Evolutionary conservation across 1,284 basidiomycete species (phyloP).

Genomic region (Boletus hoseneyae): DNA sequence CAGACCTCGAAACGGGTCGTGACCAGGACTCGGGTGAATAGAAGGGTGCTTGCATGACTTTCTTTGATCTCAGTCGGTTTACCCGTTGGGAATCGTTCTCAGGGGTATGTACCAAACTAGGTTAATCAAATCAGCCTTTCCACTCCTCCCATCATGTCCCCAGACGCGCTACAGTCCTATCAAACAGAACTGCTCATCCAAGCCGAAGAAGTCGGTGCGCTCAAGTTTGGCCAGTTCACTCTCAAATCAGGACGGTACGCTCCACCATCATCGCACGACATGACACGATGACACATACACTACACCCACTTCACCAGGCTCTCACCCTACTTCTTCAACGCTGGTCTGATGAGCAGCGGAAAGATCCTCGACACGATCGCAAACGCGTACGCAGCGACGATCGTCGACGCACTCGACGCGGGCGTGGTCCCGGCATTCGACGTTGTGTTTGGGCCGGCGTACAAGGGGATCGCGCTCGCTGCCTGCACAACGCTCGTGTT

Average conservation of each 20-base stretch:
- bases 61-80: no score
- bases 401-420: slow-evolving; percentile 45
- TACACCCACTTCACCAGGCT: slow-evolving; percentile 41
- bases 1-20: no score
- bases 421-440: slow-evolving; percentile 70
- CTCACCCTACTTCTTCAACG: slow-evolving; percentile 98
- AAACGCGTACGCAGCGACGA: slow-evolving; percentile 86
- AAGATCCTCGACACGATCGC: slow-evolving; percentile 79
- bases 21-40: no score
- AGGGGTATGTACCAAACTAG: no score
- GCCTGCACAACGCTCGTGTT: slow-evolving; percentile 84
- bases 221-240: slow-evolving; percentile 89
- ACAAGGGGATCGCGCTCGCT: slow-evolving; percentile 96
- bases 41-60: no score
- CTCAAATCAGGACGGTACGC: slow-evolving; percentile 92
- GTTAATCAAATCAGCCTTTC: not conserved
- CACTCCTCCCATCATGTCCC: slow-evolving; percentile 19
- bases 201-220: slow-evolving; percentile 55
- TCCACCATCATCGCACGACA: not conserved
- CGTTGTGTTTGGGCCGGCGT: slow-evolving; percentile 94
- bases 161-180: slow-evolving; percentile 26
- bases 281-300: slow-evolving; percentile 1
- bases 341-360: slow-evolving; percentile 84
- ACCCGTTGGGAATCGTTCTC: no score
- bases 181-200: slow-evolving; percentile 48